Conservation (phyloP, 2,329 filamentous ascomycete genomes). For the Corinectria fuckeliana region DNA sequence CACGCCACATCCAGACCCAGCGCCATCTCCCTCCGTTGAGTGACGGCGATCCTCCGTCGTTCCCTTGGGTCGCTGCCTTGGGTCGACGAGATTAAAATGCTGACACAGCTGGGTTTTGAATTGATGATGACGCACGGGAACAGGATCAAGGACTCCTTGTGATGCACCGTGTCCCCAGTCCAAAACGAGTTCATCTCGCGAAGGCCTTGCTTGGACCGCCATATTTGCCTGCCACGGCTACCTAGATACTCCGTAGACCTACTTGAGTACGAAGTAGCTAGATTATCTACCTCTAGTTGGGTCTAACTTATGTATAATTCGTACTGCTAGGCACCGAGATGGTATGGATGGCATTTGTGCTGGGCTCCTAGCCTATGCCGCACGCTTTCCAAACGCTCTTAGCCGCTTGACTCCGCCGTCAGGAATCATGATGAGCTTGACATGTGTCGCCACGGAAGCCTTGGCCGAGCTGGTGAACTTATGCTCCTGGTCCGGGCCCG, state of each 20-base stretch:
- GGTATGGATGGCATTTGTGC: neutral
- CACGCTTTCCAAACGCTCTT: constrained; percentile 54
- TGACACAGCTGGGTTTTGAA: constrained; percentile 27
- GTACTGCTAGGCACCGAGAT: neutral
- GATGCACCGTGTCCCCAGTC: neutral
- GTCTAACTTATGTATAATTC: no score
- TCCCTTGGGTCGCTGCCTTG: constrained; percentile 3
- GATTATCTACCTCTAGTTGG: no score
- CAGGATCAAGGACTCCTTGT: neutral
- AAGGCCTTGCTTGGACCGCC: neutral
- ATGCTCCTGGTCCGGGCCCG: constrained; percentile 76
- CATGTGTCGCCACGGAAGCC: constrained; percentile 74
- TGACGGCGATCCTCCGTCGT: neutral
- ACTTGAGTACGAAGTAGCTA: neutral
- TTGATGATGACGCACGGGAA: constrained; percentile 14
- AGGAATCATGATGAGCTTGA: constrained; percentile 91
- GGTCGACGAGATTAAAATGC: constrained; percentile 19
- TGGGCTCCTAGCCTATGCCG: constrained; percentile 27
- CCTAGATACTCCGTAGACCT: no score
- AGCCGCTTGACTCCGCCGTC: constrained; percentile 93
- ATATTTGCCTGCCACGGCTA: constrained; percentile 7
- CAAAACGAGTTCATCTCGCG: no score
- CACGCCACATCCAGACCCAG: constrained; percentile 2
- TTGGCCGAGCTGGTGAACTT: constrained; percentile 63
- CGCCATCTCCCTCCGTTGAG: constrained; percentile 7